Conservation (phyloP, 495 filamentous ascomycete genomes). For the Aspergillus kassunensis region DNA sequence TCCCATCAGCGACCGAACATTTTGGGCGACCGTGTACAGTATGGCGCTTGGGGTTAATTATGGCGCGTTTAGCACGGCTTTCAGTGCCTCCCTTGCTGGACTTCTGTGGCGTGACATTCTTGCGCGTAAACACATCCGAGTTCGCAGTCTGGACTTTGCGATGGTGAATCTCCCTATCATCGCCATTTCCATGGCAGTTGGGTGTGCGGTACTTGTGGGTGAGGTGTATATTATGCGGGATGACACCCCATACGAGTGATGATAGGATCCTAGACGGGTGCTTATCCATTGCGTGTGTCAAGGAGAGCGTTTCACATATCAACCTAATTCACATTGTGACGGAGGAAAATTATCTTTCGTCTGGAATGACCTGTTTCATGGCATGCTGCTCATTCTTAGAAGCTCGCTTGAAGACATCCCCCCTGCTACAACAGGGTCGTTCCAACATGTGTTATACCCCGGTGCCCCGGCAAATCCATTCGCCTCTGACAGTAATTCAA, state of each 20-base stretch:
- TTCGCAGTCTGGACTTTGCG: conserved; percentile 8
- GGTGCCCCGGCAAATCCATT: too few species aligned
- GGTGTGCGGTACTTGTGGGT: conserved; percentile 4
- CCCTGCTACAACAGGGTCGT: too few species aligned
- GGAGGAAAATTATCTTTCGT: too few species aligned
- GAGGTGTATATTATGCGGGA: conserved; percentile 13
- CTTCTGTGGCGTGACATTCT: conserved; percentile 12
- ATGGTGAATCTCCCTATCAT: conserved; percentile 9
- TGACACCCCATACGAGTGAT: not conserved
- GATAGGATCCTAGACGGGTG: too few species aligned
- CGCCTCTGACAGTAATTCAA: not conserved
- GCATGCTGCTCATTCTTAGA: too few species aligned
- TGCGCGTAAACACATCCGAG: conserved; percentile 2
- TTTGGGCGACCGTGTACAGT: conserved; percentile 13
- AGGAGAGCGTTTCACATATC: too few species aligned
- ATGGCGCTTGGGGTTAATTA: conserved; percentile 12
- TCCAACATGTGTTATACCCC: too few species aligned
- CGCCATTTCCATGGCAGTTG: conserved; percentile 6
- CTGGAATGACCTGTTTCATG: too few species aligned
- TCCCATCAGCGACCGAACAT: conserved; percentile 8
- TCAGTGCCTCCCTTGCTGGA: conserved; percentile 9
- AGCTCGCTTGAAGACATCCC: too few species aligned
- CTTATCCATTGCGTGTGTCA: too few species aligned
- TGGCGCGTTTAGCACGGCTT: conserved; percentile 10
- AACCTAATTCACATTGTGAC: too few species aligned